phyloP scores from a whole-genome alignment of 495 filamentous ascomycete species.

The Tuber umbilicatum region DNA sequence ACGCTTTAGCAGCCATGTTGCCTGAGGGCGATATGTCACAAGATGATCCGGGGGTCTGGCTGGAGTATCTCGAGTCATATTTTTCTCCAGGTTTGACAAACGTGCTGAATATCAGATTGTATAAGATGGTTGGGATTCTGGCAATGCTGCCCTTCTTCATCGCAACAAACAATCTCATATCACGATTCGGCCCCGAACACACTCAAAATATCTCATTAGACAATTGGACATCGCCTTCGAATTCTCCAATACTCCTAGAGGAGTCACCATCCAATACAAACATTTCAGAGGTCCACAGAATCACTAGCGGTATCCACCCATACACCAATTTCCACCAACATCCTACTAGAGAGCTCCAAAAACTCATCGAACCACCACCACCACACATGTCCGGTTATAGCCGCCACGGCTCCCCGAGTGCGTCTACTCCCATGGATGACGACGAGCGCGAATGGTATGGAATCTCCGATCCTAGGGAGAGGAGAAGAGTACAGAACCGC shows the following conservation, averaged over 20 bases:
- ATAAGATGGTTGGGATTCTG: not conserved
- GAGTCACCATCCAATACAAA: not conserved
- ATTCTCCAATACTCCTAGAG: not conserved
- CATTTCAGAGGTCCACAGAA: not conserved
- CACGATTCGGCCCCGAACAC: not conserved
- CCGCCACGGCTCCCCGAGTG: conserved; percentile 13
- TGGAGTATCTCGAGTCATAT: not conserved
- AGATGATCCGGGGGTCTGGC: not conserved
- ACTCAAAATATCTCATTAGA: not conserved
- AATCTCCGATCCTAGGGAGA: conserved; percentile 30
- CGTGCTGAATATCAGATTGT: not conserved
- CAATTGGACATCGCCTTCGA: not conserved
- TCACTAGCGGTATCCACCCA: not conserved
- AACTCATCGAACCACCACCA: not conserved
- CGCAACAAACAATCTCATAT: not conserved
- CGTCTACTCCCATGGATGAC: conserved; percentile 14
- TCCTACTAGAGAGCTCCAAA: not conserved
- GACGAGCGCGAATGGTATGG: conserved; percentile 45
- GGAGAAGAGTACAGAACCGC: conserved; percentile 32
- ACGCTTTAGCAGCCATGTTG: not conserved
- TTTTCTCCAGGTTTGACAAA: not conserved
- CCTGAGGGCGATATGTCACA: not conserved
- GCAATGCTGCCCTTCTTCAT: not conserved
- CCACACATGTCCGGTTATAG: conserved; percentile 14
- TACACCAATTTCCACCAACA: not conserved